Conservation (phyloP, 148 eudicot genomes). For the Fagopyrum homotropicum region DNA sequence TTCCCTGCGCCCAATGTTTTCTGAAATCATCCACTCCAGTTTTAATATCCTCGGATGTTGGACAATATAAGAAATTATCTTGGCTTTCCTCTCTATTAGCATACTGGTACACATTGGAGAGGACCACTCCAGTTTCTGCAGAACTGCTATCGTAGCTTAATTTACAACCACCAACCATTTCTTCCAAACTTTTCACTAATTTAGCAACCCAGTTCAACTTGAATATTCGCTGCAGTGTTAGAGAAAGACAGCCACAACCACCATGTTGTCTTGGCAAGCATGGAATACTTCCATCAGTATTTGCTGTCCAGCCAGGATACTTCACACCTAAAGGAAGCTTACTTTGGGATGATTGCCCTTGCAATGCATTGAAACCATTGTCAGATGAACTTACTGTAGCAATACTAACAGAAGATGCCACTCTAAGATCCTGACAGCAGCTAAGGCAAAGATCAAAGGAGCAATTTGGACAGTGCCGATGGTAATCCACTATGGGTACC, state of each 20-base stretch:
- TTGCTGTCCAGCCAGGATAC: conserved; percentile 71
- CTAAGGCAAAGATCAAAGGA: conserved; percentile 88
- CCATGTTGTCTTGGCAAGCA: conserved; percentile 73
- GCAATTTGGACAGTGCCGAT: conserved; percentile 83
- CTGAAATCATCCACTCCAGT: conserved; percentile 62
- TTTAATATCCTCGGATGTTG: conserved; percentile 55
- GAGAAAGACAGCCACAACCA: conserved; percentile 61
- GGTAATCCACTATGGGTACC: conserved; percentile 89
- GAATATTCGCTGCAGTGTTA: conserved; percentile 68
- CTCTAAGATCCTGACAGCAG: conserved; percentile 92
- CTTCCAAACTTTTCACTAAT: conserved; percentile 83
- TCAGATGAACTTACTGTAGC: conserved; percentile 28
- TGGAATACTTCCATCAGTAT: conserved; percentile 68
- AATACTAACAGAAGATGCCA: conserved; percentile 32
- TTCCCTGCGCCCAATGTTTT: conserved; percentile 69
- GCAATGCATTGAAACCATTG: conserved; percentile 25
- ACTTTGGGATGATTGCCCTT: conserved; percentile 26
- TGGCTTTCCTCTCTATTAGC: conserved; percentile 40
- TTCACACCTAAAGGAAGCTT: conserved; percentile 32
- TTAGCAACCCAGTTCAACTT: conserved; percentile 98
- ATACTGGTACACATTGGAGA: conserved; percentile 36
- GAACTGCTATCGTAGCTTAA: conserved; percentile 24
- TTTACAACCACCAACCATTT: conserved; percentile 86
- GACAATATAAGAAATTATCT: conserved; percentile 65
- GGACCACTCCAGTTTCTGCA: conserved; percentile 19